Base-by-base conservation (phyloP, 805 yeast genomes). In the Lachancea nothofagi region DNA sequence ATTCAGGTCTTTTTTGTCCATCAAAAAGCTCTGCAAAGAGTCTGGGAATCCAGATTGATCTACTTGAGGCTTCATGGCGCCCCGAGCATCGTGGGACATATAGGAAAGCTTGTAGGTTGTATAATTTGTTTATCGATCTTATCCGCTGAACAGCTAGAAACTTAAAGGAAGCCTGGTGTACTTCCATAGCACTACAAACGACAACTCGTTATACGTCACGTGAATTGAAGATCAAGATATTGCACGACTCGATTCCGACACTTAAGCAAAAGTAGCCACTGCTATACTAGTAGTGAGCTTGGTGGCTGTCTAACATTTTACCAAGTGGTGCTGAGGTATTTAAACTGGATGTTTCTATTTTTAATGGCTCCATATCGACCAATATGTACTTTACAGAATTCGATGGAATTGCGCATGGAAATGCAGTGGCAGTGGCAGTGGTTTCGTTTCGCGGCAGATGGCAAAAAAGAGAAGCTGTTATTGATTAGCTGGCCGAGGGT, bases 401-500 rank as follows among this genome's bases (percentile, higher is more conserved):
- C 13, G 3, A 15, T 9, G 31, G 5, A 19, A 15, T 28, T n/a
- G 18, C 18, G 31, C 31, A 19, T 14, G 15, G 15, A 3, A 14
- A 8, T 12, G 10, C 18, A n/a, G 14, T 8, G 14, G 14, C 18
- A 19, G 17, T 10, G 13, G n/a, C n/a, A n/a, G n/a, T n/a, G n/a
- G n/a, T n/a, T n/a, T n/a, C n/a, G n/a, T n/a, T n/a, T n/a, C n/a
- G n/a, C n/a, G n/a, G n/a, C n/a, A n/a, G n/a, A n/a, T n/a, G n/a
- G n/a, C n/a, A n/a, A n/a, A n/a, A n/a, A n/a, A n/a, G n/a, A n/a
- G n/a, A n/a, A n/a, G n/a, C n/a, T n/a, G n/a, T n/a, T n/a, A n/a
- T n/a, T n/a, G n/a, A n/a, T n/a, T 7, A 21, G 17, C 23, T 26
- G 18, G 33, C n/a, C 3, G 37, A 9, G 8, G 45, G 22, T 15